Conservation (phyloP, 192 early-diverging fungal species). For the Diversispora epigaea region DNA sequence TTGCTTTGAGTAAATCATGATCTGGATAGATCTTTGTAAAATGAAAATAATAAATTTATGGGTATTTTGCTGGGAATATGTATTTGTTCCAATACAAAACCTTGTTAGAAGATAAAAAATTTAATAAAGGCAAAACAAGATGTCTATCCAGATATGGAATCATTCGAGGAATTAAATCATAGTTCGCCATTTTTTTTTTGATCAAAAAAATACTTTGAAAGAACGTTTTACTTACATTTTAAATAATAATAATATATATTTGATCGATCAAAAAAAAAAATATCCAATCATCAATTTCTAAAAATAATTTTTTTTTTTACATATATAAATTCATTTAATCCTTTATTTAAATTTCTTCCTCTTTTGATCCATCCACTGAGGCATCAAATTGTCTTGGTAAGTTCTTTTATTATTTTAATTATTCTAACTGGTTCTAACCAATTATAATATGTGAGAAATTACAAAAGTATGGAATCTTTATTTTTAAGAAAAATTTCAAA, state of each 20-base stretch:
- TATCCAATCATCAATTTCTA: background rate
- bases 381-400: constrained; percentile 11
- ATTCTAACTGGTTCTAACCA: background rate
- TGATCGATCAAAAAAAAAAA: constrained; percentile 1
- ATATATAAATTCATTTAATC: constrained; percentile 4
- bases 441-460: background rate
- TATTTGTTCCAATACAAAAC: constrained; percentile 36
- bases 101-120: constrained; percentile 82
- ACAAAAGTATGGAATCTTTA: no score
- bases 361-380: constrained; percentile 13
- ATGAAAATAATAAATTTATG: constrained; percentile 32
- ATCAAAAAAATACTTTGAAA: background rate
- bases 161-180: constrained; percentile 81
- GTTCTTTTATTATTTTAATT: background rate
- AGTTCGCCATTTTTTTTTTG: constrained; percentile 53
- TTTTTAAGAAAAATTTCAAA: no score
- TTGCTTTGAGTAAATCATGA: constrained; percentile 77
- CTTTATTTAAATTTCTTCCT: constrained; percentile 13
- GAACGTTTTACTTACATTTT: background rate
- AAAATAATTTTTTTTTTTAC: background rate
- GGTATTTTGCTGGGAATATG: background rate
- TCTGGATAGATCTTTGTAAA: constrained; percentile 63
- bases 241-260: no score
- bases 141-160: constrained; percentile 90
- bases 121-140: constrained; percentile 86